Conservation (phyloP, 2,329 filamentous ascomycete genomes). For the Arthrobotrys sinensis region DNA sequence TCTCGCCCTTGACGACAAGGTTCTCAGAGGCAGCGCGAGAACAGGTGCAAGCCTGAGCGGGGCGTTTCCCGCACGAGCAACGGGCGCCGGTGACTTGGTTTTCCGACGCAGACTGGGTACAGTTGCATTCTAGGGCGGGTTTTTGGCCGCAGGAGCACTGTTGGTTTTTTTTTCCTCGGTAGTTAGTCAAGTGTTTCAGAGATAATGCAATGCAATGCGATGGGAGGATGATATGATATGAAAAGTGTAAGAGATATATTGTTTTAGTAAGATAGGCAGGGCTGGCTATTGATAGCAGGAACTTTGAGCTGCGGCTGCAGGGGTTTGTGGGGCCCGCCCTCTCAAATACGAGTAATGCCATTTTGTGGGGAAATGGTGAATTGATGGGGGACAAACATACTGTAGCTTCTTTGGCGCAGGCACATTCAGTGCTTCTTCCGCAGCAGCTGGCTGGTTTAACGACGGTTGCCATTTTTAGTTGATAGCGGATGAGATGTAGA, state of each 20-base stretch:
- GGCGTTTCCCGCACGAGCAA: slow-evolving; percentile 58
- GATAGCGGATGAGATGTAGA: slow-evolving; percentile 17
- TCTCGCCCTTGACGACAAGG: slow-evolving; percentile 34
- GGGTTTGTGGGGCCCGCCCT: background rate
- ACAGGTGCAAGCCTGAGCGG: slow-evolving; percentile 58
- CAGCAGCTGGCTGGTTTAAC: slow-evolving; percentile 55
- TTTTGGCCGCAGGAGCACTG: slow-evolving; percentile 59
- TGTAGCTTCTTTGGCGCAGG: slow-evolving; percentile 55
- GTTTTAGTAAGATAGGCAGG: background rate
- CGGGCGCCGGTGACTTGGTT: slow-evolving; percentile 59
- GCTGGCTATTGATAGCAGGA: slow-evolving; percentile 12
- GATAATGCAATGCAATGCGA: slow-evolving; percentile 9
- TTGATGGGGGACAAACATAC: slow-evolving; percentile 43
- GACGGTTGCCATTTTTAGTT: slow-evolving; percentile 42
- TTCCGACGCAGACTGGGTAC: slow-evolving; percentile 40
- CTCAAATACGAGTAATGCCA: slow-evolving; percentile 44
- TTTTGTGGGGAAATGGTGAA: slow-evolving; percentile 60
- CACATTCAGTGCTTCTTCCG: slow-evolving; percentile 46
- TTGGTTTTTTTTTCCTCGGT: background rate
- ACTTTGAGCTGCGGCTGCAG: slow-evolving; percentile 18
- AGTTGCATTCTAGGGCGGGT: slow-evolving; percentile 43
- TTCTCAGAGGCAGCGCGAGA: slow-evolving; percentile 49
- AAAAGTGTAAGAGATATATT: slow-evolving; percentile 1
- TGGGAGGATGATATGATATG: background rate
- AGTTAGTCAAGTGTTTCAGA: slow-evolving; percentile 26